A percentile compares a stretch with the other conserved stretches of the same genome.
phyloP scores from a whole-genome alignment of 2,329 filamentous ascomycete genomes.

The Metarhizium guizhouense region DNA sequence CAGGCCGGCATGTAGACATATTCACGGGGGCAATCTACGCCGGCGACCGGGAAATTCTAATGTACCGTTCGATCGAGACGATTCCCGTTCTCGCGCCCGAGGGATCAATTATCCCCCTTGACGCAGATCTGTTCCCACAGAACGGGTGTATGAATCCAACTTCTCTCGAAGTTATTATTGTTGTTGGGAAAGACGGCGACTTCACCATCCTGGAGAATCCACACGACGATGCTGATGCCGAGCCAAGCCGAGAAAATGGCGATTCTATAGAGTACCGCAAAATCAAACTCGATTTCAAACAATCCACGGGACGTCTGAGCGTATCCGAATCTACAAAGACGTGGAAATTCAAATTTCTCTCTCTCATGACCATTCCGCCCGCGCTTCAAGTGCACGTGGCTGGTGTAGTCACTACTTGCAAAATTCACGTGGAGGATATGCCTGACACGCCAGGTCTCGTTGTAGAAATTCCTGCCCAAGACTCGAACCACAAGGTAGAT shows the following conservation, averaged over 20 bases:
- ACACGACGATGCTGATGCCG: neutral
- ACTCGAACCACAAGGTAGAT: neutral
- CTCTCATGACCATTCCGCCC: neutral
- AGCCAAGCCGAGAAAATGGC: neutral
- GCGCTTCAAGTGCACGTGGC: neutral
- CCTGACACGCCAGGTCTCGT: neutral
- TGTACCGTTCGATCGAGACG: slow-evolving; percentile 38
- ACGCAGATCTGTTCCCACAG: neutral
- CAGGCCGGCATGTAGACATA: slow-evolving; percentile 44
- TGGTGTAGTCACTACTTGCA: neutral
- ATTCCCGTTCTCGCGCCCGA: slow-evolving; percentile 32
- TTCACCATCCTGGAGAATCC: slow-evolving; percentile 4
- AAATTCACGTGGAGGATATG: neutral
- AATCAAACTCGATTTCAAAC: neutral
- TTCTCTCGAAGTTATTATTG: neutral
- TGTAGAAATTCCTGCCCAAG: neutral
- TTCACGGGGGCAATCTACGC: slow-evolving; percentile 50
- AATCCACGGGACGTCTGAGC: neutral
- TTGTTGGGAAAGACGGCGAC: slow-evolving; percentile 3
- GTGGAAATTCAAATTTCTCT: slow-evolving; percentile 3
- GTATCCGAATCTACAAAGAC: slow-evolving; percentile 2
- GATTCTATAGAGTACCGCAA: neutral
- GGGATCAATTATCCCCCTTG: slow-evolving; percentile 6
- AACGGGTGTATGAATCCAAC: slow-evolving; percentile 5
- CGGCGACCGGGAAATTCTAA: slow-evolving; percentile 39